These are phyloP conservation scores for Neonectria sp. DNA, from an alignment of 2,329 filamentous ascomycete species.

Conservation along the genomic window DNA sequence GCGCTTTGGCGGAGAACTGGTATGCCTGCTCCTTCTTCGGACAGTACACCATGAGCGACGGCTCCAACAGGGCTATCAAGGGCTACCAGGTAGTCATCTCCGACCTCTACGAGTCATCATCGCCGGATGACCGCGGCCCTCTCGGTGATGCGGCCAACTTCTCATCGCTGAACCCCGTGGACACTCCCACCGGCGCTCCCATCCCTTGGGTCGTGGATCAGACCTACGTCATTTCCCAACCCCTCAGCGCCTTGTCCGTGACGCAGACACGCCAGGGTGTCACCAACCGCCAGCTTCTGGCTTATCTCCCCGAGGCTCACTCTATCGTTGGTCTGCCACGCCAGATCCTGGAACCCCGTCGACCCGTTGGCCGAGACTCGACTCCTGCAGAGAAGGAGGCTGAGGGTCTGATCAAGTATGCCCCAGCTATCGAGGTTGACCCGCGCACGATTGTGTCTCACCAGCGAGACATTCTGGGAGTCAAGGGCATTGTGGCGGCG, in stretches of 20 bases:
- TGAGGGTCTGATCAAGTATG: conserved; percentile 86
- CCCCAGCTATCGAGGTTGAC: conserved; percentile 85
- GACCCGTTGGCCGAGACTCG: conserved; percentile 88
- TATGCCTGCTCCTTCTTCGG: conserved; percentile 87
- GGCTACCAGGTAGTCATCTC: conserved; percentile 89
- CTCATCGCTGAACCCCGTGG: conserved; percentile 81
- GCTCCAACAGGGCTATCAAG: conserved; percentile 73
- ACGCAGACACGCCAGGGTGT: conserved; percentile 95
- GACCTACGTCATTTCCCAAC: conserved; percentile 83
- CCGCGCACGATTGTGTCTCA: conserved; percentile 87
- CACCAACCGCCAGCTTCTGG: conserved; percentile 85
- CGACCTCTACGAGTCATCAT: conserved; percentile 90
- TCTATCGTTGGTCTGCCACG: conserved; percentile 86
- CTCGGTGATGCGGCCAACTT: conserved; percentile 79
- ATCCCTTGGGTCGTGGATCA: conserved; percentile 85
- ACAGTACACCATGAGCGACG: conserved; percentile 70
- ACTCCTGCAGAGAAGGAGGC: conserved; percentile 81
- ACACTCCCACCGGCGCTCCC: conserved; percentile 67
- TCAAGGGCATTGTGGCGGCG: conserved; percentile 79
- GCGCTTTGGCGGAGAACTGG: conserved; percentile 94
- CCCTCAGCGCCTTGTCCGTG: conserved; percentile 85
- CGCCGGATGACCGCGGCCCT: conserved; percentile 87
- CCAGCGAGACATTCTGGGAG: conserved; percentile 83
- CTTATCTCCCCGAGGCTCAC: conserved; percentile 80
- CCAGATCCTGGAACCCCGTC: conserved; percentile 84